Percentiles rank a stretch among this genome's conserved stretches.
Evolutionary conservation across 495 filamentous ascomycete genomes (phyloP).

Genomic region (Penicillium desertorum): DNA sequence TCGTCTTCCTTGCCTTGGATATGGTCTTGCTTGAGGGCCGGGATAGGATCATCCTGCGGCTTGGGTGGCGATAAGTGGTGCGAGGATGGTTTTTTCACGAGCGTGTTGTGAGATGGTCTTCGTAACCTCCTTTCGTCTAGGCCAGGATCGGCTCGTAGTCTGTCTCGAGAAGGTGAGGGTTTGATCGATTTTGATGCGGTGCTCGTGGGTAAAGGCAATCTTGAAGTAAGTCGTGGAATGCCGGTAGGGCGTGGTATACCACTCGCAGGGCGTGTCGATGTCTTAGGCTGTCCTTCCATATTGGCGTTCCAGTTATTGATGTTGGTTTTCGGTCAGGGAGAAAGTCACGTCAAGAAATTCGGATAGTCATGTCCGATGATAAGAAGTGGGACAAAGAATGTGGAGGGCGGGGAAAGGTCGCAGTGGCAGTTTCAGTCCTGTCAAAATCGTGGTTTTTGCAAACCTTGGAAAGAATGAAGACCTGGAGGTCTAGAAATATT

Average conservation of each 20-base stretch:
- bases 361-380: conserved; percentile 6
- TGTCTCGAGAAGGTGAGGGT: conserved; percentile 48
- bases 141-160: conserved; percentile 43
- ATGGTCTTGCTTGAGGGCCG: conserved; percentile 20
- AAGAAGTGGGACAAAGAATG: conserved; percentile 12
- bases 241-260: conserved; percentile 45
- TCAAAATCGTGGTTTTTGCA: background rate
- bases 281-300: conserved; percentile 40
- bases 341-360: conserved; percentile 12
- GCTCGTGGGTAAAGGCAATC: conserved; percentile 44
- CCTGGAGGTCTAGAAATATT: background rate
- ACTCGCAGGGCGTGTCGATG: conserved; percentile 30
- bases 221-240: conserved; percentile 44
- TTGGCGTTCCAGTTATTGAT: conserved; percentile 9
- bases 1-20: conserved; percentile 19
- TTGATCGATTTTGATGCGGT: conserved; percentile 37
- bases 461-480: background rate
- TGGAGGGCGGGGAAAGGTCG: conserved; percentile 9
- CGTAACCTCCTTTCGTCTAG: conserved; percentile 38
- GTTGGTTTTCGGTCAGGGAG: conserved; percentile 7
- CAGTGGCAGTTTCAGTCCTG: conserved; percentile 7
- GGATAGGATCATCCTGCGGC: conserved; percentile 10
- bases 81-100: conserved; percentile 39
- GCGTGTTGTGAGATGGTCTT: conserved; percentile 42
- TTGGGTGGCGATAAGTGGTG: conserved; percentile 33